phyloP scores from a whole-genome alignment of 2,329 filamentous ascomycete species.

The Knoxdaviesia proteae region DNA sequence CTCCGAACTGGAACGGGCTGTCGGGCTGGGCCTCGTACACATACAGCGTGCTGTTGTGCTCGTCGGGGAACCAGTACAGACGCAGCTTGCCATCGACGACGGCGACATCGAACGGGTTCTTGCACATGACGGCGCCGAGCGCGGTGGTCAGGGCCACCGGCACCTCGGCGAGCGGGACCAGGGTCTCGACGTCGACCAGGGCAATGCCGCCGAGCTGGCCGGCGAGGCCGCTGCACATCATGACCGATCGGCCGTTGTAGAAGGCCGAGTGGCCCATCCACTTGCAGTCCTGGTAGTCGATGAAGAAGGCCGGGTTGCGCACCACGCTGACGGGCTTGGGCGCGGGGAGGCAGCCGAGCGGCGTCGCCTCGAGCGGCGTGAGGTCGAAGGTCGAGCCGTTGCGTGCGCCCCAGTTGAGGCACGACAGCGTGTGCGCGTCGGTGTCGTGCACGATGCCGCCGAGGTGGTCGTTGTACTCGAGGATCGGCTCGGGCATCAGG shows the following conservation, averaged over 20 bases:
- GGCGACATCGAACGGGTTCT: constrained; percentile 26
- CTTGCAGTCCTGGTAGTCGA: constrained; percentile 31
- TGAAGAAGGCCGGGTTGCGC: constrained; percentile 20
- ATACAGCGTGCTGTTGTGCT: constrained; percentile 23
- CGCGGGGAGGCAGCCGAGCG: too few species aligned
- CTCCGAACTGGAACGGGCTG: too few species aligned
- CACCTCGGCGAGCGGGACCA: constrained; percentile 23
- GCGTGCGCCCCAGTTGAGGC: constrained; percentile 24
- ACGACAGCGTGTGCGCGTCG: constrained; percentile 13
- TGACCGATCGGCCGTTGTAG: constrained; percentile 17
- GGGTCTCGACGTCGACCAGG: constrained; percentile 21
- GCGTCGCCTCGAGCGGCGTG: neutral
- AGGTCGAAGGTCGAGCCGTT: constrained; percentile 18
- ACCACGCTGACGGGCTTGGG: constrained; percentile 5
- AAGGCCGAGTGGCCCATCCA: constrained; percentile 19
- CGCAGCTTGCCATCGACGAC: constrained; percentile 21
- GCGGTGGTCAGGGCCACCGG: constrained; percentile 20
- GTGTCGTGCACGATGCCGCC: constrained; percentile 24
- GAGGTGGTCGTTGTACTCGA: constrained; percentile 19
- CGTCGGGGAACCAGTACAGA: constrained; percentile 25
- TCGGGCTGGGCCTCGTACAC: constrained; percentile 19
- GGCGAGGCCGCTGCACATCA: constrained; percentile 25
- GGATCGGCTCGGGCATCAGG: constrained; percentile 14
- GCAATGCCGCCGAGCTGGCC: constrained; percentile 22
- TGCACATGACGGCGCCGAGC: constrained; percentile 18